phyloP scores from a whole-genome alignment of 2,329 filamentous ascomycete genomes.

The Sclerotinia borealis region DNA sequence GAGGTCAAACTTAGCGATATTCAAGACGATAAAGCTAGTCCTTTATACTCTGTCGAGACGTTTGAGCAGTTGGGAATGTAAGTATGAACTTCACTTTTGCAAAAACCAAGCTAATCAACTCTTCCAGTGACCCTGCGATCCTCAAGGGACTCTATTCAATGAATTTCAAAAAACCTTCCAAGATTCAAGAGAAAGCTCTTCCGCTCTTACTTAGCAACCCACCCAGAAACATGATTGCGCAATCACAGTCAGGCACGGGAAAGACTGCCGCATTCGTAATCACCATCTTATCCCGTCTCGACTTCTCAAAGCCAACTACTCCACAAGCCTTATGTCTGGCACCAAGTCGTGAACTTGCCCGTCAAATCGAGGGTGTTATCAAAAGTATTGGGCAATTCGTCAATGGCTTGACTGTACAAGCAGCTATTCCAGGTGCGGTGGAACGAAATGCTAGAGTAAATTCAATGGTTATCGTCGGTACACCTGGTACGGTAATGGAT shows the following conservation, averaged over 20 bases:
- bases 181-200: slow-evolving; percentile 93
- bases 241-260: slow-evolving; percentile 98
- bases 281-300: slow-evolving; percentile 81
- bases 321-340: slow-evolving; percentile 83
- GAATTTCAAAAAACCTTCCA: slow-evolving; percentile 91
- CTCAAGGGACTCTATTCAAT: slow-evolving; percentile 72
- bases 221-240: slow-evolving; percentile 90
- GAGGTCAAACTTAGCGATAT: slow-evolving; percentile 89
- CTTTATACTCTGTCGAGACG: slow-evolving; percentile 74
- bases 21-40: slow-evolving; percentile 79
- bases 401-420: slow-evolving; percentile 65
- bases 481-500: slow-evolving; percentile 88
- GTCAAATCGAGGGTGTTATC: slow-evolving; percentile 86
- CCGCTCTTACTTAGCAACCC: slow-evolving; percentile 82
- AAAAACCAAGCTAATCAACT: slow-evolving; percentile 12
- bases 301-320: slow-evolving; percentile 60
- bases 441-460: slow-evolving; percentile 63
- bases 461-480: slow-evolving; percentile 82
- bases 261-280: slow-evolving; percentile 97
- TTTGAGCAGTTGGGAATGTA: slow-evolving; percentile 86
- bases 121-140: slow-evolving; percentile 51
- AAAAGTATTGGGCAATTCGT: slow-evolving; percentile 80
- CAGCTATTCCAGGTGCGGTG: slow-evolving; percentile 75
- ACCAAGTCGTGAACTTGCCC: slow-evolving; percentile 87
- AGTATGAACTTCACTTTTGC: not conserved